Base-by-base conservation (phyloP, 371 early-diverging fungal species). In the Massospora cicadina region DNA sequence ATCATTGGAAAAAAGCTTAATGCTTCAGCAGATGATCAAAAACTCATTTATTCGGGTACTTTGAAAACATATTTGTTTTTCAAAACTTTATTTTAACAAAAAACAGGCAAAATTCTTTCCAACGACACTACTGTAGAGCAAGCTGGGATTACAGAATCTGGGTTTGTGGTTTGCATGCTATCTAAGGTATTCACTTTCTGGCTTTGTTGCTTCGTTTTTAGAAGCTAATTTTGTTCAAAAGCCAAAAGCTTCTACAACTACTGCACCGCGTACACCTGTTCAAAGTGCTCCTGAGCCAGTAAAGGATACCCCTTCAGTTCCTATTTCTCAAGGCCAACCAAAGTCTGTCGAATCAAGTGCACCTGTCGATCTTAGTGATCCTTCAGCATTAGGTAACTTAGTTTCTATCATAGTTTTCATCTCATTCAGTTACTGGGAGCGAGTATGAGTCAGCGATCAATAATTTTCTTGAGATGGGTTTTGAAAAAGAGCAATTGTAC, bases 391-490 rank as follows among this genome's bases (percentile, higher is more conserved):
- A 54, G 28, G 33, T 33, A 33, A 25, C 10, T 60, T 33, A 23
- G 29, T 21, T 28, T 29, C 2, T 21, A n/a, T 10, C 55, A 29
- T 55, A 54, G 58, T 33, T 32, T 27, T 31, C 56, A 27, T 27
- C 23, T 2, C 27, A 32, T 64, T 54, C 66, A 81, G 83, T 86
- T 59, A 81, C 82, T 10, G 91, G 92, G 30, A 61, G 76, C 54
- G 76, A 80, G 61, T 83, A 83, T 65, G 90, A 92, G 68, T 76
- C 79, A 57, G 90, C 89, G 23, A 79, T 95, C 55, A 72, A 78
- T 58, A 88, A 86, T 70, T 85, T 97, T 83, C 78, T 93, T 70
- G 95, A 95, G 65, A 92, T 97, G 93, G 98, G 98, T 2, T 97
- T 89, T 74, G 81, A 85, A 64, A 82, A 90, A 62, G 88, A 89